Evolutionary conservation across 306 rosid genomes (phyloP).

Genomic region (Gastrolobium bilobum): DNA sequence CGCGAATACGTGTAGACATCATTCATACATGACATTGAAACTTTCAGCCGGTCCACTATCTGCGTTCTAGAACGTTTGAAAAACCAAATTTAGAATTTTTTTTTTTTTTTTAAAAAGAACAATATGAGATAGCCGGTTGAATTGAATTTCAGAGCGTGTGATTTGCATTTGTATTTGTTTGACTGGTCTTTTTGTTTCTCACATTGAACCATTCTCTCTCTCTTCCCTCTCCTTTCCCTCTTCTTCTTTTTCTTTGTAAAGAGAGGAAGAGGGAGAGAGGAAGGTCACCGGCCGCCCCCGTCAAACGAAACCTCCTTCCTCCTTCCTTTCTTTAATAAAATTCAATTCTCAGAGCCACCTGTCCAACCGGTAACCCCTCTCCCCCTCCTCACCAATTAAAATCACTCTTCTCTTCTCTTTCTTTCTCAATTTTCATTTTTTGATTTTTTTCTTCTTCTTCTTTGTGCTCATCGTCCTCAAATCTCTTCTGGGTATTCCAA

Average conservation of each 20-base stretch:
- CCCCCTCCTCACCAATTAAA: constrained; percentile 18
- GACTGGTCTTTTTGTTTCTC: constrained; percentile 24
- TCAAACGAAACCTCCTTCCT: constrained; percentile 37
- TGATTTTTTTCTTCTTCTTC: constrained; percentile 1
- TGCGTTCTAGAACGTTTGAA: constrained; percentile 39
- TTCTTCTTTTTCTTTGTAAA: constrained; percentile 5
- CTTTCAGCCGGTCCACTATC: constrained; percentile 10
- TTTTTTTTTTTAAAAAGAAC: neutral
- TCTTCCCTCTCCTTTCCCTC: constrained; percentile 29
- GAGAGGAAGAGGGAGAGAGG: constrained; percentile 21
- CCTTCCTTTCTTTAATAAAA: constrained; percentile 8
- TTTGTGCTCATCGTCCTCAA: constrained; percentile 1
- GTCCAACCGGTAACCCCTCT: constrained; percentile 46
- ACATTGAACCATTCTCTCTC: neutral
- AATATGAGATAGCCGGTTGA: neutral
- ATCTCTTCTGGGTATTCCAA: constrained; percentile 11
- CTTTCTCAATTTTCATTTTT: constrained; percentile 18
- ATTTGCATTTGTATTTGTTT: constrained; percentile 31
- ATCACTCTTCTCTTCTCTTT: constrained; percentile 6
- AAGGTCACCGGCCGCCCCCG: constrained; percentile 54
- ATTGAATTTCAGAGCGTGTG: constrained; percentile 34
- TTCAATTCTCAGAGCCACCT: constrained; percentile 31
- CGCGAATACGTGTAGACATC: too few species aligned
- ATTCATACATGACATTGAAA: neutral
- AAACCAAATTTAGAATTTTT: constrained; percentile 27